These are phyloP conservation scores for Clonostachys byssicola DNA, from an alignment of 2,329 filamentous ascomycete species.

Conservation along the genomic window DNA sequence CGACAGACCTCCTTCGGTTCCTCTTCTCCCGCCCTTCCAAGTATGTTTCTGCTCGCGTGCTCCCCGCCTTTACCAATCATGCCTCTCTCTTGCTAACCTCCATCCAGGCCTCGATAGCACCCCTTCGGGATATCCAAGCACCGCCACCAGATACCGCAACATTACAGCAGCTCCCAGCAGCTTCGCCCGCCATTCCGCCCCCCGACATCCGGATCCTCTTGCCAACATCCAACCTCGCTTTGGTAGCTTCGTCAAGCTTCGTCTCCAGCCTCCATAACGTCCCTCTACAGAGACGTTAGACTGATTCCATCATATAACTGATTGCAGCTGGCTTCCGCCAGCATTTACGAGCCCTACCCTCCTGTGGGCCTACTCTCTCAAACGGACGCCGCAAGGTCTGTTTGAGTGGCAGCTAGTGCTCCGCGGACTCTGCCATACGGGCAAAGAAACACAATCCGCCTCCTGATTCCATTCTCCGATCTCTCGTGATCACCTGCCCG, in stretches of 20 bases:
- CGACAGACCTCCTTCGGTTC: conserved; percentile 85
- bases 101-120: conserved; percentile 58
- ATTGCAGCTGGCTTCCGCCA: conserved; percentile 86
- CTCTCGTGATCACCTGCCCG: no score
- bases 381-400: conserved; percentile 90
- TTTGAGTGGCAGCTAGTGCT: conserved; percentile 98
- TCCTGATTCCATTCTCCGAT: no score
- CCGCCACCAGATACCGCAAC: background rate
- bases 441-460: conserved; percentile 15
- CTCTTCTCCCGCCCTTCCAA: conserved; percentile 86
- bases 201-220: conserved; percentile 71
- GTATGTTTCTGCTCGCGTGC: conserved; percentile 45
- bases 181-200: conserved; percentile 53
- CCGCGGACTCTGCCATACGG: conserved; percentile 58
- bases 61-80: background rate
- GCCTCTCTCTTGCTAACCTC: background rate
- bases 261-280: conserved; percentile 90
- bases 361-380: conserved; percentile 97
- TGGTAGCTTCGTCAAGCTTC: conserved; percentile 73
- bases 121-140: conserved; percentile 13
- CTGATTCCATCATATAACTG: conserved; percentile 21
- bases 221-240: conserved; percentile 75
- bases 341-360: conserved; percentile 59
- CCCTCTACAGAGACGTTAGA: conserved; percentile 59
- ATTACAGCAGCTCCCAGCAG: background rate